A percentile compares a stretch with the other conserved stretches of the same genome.
Evolutionary conservation across 768 basidiomycete genomes (phyloP).

Genomic region (Arthromyces matolae): DNA sequence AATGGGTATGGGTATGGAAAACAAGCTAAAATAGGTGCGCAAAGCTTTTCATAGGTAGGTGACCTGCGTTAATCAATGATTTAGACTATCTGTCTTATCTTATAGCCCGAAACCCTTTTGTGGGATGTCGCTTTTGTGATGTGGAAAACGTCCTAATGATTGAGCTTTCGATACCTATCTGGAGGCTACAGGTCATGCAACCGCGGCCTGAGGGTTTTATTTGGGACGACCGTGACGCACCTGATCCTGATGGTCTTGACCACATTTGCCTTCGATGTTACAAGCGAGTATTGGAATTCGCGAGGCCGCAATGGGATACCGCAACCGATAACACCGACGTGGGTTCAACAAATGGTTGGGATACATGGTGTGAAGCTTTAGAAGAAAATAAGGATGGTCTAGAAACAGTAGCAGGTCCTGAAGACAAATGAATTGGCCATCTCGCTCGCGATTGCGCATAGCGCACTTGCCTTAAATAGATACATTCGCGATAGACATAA

Average conservation of each 20-base stretch:
- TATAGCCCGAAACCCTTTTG: neutral
- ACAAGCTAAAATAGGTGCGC: neutral
- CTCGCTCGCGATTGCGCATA: too few species aligned
- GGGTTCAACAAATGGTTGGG: neutral
- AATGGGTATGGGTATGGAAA: neutral
- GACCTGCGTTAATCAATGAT: neutral
- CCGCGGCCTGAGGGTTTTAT: neutral
- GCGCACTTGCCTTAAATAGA: too few species aligned
- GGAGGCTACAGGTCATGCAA: neutral
- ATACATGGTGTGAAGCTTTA: neutral
- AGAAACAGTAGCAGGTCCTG: neutral
- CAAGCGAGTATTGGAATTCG: neutral
- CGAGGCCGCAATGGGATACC: neutral
- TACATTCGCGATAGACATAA: too few species aligned
- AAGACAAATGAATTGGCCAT: neutral
- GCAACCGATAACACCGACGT: neutral
- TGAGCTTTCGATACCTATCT: neutral
- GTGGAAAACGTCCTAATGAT: neutral
- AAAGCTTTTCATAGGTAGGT: neutral
- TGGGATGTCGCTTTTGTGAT: neutral
- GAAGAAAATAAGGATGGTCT: neutral
- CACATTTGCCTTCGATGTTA: conserved; percentile 5
- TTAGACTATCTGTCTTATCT: conserved; percentile 4
- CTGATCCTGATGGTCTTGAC: neutral
- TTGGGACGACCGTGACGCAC: neutral